These are phyloP conservation scores for Phragmites australis DNA, from an alignment of 176 grass and related monocot species.

Conservation along the genomic window DNA sequence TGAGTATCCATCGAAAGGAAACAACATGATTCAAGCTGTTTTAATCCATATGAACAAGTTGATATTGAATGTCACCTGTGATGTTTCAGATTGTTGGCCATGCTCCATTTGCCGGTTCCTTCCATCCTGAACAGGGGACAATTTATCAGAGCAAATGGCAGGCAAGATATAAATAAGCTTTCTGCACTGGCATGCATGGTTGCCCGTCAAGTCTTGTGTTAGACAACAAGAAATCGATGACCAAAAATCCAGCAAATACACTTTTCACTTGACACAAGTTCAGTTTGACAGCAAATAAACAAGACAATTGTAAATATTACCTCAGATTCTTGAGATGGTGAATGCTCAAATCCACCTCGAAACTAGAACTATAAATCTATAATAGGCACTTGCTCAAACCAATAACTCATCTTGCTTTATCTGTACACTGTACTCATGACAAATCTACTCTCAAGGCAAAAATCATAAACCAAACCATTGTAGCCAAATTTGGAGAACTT, in stretches of 20 bases:
- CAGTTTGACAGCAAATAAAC: background rate
- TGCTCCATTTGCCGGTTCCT: slow-evolving; percentile 45
- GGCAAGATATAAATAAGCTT: background rate
- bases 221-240: slow-evolving; percentile 4
- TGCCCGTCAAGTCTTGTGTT: background rate
- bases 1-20: background rate
- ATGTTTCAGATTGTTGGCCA: slow-evolving; percentile 50
- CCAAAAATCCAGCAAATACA: background rate
- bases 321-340: background rate
- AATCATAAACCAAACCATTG: background rate
- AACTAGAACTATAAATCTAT: slow-evolving; percentile 15
- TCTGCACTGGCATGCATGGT: background rate
- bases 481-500: background rate
- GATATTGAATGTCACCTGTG: slow-evolving; percentile 39
- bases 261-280: background rate
- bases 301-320: background rate
- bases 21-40: slow-evolving; percentile 11
- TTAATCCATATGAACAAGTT: slow-evolving; percentile 10
- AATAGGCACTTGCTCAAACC: background rate
- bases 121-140: slow-evolving; percentile 34
- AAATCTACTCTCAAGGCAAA: background rate
- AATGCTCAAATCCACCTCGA: background rate
- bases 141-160: slow-evolving; percentile 26
- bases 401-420: background rate
- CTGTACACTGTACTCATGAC: background rate